These are phyloP conservation scores for Blastobotrys apis DNA, from an alignment of 1,139 yeast genomes.

Conservation along the genomic window DNA sequence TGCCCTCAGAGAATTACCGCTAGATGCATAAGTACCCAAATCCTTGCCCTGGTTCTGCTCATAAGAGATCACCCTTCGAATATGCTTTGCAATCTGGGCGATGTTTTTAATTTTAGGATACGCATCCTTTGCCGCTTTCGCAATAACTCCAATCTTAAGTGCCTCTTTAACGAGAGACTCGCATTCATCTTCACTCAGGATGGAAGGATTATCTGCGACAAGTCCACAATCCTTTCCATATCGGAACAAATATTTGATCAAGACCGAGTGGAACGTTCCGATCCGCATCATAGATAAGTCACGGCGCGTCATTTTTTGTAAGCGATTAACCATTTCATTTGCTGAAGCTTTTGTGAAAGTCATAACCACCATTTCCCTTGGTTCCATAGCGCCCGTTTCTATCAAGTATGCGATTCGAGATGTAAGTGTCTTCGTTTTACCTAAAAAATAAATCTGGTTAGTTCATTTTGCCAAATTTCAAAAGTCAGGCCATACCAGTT, in stretches of 20 bases:
- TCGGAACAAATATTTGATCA: conserved; percentile 53
- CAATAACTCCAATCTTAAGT: not conserved
- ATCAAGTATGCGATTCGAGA: conserved; percentile 67
- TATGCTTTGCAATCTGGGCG: not conserved
- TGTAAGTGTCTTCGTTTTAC: conserved; percentile 74
- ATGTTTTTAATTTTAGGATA: not conserved
- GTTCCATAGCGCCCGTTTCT: conserved; percentile 47
- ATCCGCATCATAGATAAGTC: conserved; percentile 46
- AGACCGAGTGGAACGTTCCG: conserved; percentile 86
- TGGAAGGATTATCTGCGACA: conserved; percentile 40
- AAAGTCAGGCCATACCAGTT: too few species aligned
- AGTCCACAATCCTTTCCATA: conserved; percentile 55
- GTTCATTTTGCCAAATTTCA: not conserved
- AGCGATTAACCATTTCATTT: conserved; percentile 67
- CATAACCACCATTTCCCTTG: conserved; percentile 68
- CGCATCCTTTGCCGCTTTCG: not conserved
- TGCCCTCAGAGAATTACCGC: not conserved
- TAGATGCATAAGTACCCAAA: conserved; percentile 1
- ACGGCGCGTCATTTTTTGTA: conserved; percentile 30
- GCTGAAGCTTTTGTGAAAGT: conserved; percentile 93
- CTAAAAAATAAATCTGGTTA: conserved; percentile 19
- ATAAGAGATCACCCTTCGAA: conserved; percentile 4
- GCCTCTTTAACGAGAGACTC: conserved; percentile 1
- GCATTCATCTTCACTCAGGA: conserved; percentile 68
- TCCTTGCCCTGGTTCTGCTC: conserved; percentile 14